Evolutionary conservation across 148 eudicot genomes (phyloP).

Genomic region (Rhododendron ovatum): DNA sequence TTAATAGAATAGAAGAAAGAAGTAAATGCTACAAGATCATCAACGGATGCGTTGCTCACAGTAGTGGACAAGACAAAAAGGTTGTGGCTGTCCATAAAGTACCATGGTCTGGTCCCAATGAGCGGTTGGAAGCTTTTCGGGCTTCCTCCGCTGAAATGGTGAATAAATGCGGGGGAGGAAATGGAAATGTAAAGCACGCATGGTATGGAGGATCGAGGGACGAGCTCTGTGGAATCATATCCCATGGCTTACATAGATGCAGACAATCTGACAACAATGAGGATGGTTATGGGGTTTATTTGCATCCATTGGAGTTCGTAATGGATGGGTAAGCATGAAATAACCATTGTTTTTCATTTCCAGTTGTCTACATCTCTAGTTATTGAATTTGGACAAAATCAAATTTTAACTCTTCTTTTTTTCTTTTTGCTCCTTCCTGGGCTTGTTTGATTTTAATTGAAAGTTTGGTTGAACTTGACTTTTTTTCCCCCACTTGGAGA

Average conservation of each 20-base stretch:
- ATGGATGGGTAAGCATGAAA: not conserved
- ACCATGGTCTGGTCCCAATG: not conserved
- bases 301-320: not conserved
- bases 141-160: not conserved
- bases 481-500: no score
- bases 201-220: not conserved
- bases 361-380: not conserved
- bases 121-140: not conserved
- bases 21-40: not conserved
- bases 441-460: no score
- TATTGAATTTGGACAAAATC: not conserved
- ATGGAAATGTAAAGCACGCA: not conserved
- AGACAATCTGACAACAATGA: not conserved
- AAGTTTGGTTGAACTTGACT: no score
- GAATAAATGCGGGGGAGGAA: not conserved
- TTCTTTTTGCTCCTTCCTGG: no score
- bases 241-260: not conserved
- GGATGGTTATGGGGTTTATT: not conserved
- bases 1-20: not conserved
- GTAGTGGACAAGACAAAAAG: not conserved
- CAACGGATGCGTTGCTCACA: not conserved
- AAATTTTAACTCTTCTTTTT: not conserved
- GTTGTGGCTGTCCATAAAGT: not conserved
- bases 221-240: not conserved
- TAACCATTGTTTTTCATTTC: not conserved